Evolutionary conservation across 2,329 filamentous ascomycete species (phyloP), one percentile per base, ranked within the genome.

Genomic region (Didymella keratinophila): DNA sequence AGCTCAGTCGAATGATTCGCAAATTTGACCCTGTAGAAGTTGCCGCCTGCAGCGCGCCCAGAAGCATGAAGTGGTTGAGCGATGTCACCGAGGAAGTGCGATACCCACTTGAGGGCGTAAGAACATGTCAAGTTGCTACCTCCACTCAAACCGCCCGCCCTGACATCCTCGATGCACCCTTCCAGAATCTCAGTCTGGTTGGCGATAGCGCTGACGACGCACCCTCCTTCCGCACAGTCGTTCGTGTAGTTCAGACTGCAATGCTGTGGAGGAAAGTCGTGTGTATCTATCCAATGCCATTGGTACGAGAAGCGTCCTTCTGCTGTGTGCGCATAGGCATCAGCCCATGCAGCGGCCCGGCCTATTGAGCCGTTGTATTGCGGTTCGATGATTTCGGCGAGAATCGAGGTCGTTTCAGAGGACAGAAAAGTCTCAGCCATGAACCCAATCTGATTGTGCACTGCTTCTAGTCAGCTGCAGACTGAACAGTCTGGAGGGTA

Each of bases 1-100:
- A 79, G 60, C 50, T 78, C 71, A 0, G 75, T 77, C 1, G 64
- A 64, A 0, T 64, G 54, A 27, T 69, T 67, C 4, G 63, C 71
- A 61, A 78, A 79, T 54, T 64, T 78, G 47, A 78, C 77, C 23
- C 65, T 70, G 56, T 74, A 71, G 11, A 66, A 67, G 53, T 79
- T 79, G 0, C 78, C 78, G 14, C 78, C 78, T 7, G 69, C 68
- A 20, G 71, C 75, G 7, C 72, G 64, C 14, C 73, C 74, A 16
- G 74, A 78, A 11, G 77, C 75, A 63, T 80, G 78, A 18, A 80
- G 67, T 1, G 78, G 78, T 64, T 80, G 78, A 7, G 74, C 67
- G 12, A 79, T 75, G 46, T 80, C 78, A 18, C 78, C 77, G 9
- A 79, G 42, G 58, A 79, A 79, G 62, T 80, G 78, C 4, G 73